Evolutionary conservation across 192 early-diverging fungal genomes (phyloP).

Genomic region (Backusella macrospora): DNA sequence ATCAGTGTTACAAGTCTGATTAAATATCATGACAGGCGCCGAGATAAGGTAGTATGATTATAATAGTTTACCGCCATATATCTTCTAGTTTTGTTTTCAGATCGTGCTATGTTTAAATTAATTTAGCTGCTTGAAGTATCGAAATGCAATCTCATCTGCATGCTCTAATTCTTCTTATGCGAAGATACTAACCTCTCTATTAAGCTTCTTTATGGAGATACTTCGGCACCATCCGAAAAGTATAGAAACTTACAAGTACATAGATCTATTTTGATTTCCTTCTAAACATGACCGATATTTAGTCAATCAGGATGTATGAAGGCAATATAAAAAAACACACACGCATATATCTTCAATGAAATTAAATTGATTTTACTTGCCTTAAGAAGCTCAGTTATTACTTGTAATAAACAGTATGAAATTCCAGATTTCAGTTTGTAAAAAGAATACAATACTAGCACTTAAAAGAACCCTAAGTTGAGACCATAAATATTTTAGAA

Average conservation of each 20-base stretch:
- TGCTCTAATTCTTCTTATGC: background rate
- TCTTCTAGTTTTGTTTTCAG: background rate
- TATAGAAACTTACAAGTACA: background rate
- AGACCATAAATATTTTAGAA: too few species aligned
- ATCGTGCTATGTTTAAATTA: background rate
- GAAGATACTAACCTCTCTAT: background rate
- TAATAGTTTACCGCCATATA: background rate
- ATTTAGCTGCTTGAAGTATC: background rate
- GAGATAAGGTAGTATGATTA: background rate
- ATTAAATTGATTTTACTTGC: too few species aligned
- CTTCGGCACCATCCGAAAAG: slow-evolving; percentile 5
- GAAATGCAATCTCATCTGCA: slow-evolving; percentile 1
- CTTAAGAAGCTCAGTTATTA: too few species aligned
- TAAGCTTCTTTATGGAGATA: background rate
- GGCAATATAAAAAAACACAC: too few species aligned
- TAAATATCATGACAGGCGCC: background rate
- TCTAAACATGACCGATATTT: too few species aligned
- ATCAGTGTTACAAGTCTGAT: background rate
- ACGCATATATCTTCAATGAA: too few species aligned
- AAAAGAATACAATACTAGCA: too few species aligned
- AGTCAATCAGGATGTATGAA: too few species aligned
- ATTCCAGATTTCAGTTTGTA: too few species aligned
- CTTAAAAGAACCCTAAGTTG: too few species aligned
- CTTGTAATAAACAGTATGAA: too few species aligned
- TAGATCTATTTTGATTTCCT: too few species aligned